A percentile compares a stretch with the other conserved stretches of the same genome.
Conservation (phyloP, 345 rosid species). For the Citrus hindsii region DNA sequence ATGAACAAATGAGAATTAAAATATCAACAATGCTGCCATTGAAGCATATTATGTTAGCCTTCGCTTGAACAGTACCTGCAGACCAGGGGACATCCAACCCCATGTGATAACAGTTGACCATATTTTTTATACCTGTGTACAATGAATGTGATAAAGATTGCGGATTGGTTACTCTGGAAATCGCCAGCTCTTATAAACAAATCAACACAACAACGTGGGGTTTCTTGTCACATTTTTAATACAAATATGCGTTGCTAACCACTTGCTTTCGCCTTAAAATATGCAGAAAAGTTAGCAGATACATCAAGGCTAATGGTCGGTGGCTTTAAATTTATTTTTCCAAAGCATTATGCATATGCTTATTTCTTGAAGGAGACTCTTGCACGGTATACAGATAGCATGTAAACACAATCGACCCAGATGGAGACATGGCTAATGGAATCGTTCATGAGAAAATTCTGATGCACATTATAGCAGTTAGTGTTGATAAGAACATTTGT, state of each 20-base stretch:
- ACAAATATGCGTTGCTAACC: not conserved
- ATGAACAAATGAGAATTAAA: not conserved
- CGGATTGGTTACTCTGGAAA: not conserved
- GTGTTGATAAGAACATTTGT: not conserved
- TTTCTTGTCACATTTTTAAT: slow-evolving; percentile 6
- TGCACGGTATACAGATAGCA: not conserved
- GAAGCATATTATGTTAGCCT: slow-evolving; percentile 18
- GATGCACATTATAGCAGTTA: not conserved
- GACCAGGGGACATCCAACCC: slow-evolving; percentile 24
- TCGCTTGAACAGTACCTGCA: slow-evolving; percentile 18
- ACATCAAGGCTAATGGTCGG: slow-evolving; percentile 18
- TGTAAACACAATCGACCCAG: slow-evolving; percentile 3
- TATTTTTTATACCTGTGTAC: slow-evolving; percentile 12
- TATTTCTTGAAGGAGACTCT: slow-evolving; percentile 4
- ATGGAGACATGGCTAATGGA: not conserved
- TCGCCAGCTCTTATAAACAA: not conserved
- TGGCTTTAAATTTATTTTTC: slow-evolving; percentile 9
- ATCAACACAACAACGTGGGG: slow-evolving; percentile 16
- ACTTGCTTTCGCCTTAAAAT: slow-evolving; percentile 10
- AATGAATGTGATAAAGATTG: slow-evolving; percentile 24
- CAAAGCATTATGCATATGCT: slow-evolving; percentile 12
- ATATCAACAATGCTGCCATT: not conserved
- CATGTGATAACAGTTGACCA: slow-evolving; percentile 27
- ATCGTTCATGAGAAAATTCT: not conserved
- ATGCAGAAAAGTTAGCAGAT: not conserved